Evolutionary conservation across 495 filamentous ascomycete species (phyloP).

Genomic region (Pseudevernia furfuracea): DNA sequence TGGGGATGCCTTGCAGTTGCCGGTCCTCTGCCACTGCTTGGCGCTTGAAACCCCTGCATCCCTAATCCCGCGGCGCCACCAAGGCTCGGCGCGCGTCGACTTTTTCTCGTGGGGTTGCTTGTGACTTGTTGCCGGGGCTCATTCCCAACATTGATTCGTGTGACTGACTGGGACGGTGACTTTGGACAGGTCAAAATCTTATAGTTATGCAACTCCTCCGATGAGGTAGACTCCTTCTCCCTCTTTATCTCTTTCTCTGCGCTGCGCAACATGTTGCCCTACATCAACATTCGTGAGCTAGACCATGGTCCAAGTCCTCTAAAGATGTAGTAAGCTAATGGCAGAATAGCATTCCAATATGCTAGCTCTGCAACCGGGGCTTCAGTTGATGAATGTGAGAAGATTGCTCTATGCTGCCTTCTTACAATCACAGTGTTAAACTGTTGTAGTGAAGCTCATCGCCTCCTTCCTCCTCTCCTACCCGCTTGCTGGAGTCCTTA

Average conservation of each 20-base stretch:
- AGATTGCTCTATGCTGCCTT: not conserved
- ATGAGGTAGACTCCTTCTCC: not conserved
- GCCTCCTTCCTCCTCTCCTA: slow-evolving; percentile 88
- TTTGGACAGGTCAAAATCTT: not conserved
- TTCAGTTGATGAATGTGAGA: slow-evolving; percentile 78
- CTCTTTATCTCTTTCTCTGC: not conserved
- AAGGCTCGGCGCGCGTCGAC: slow-evolving; percentile 1
- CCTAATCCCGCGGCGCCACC: not conserved
- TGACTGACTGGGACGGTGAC: too few species aligned
- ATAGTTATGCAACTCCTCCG: too few species aligned
- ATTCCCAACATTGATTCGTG: not conserved
- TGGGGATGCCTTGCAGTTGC: too few species aligned
- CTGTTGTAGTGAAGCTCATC: slow-evolving; percentile 75
- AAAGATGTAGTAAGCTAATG: slow-evolving; percentile 25
- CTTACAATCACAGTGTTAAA: slow-evolving; percentile 8
- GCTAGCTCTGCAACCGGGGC: slow-evolving; percentile 59
- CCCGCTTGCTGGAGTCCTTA: slow-evolving; percentile 79
- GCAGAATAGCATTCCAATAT: slow-evolving; percentile 63
- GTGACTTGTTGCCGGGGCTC: not conserved
- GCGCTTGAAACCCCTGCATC: not conserved
- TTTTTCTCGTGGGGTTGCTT: not conserved
- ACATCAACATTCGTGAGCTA: slow-evolving; percentile 68
- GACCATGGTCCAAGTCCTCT: slow-evolving; percentile 6
- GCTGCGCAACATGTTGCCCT: slow-evolving; percentile 63
- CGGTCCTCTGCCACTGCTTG: too few species aligned